Percentiles rank a stretch among this genome's conserved stretches.
phyloP scores from a whole-genome alignment of 2,329 filamentous ascomycete genomes.

The Taxawa tesnikishii region DNA sequence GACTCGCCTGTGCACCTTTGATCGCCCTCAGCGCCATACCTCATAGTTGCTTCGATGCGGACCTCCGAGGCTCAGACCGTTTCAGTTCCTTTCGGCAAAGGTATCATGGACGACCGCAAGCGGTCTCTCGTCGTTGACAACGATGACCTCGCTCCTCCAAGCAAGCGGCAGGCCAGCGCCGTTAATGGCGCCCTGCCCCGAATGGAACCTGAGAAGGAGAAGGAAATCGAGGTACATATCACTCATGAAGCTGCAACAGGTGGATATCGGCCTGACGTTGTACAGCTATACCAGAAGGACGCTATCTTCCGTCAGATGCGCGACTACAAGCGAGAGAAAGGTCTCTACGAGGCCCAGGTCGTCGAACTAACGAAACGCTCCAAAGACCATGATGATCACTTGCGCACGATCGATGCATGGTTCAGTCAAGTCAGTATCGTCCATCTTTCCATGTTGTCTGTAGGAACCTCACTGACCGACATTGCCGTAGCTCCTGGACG shows the following conservation, averaged over 20 bases:
- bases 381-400: constrained; percentile 79
- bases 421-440: constrained; percentile 65
- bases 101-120: constrained; percentile 99
- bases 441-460: neutral
- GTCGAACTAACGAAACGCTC: constrained; percentile 68
- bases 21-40: too few relatives aligned
- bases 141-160: constrained; percentile 77
- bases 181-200: constrained; percentile 64
- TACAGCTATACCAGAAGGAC: constrained; percentile 82
- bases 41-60: constrained; percentile 75
- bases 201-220: constrained; percentile 52
- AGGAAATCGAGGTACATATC: constrained; percentile 60
- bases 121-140: constrained; percentile 69
- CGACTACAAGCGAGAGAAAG: constrained; percentile 88
- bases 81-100: constrained; percentile 62
- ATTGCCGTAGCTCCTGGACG: constrained; percentile 30
- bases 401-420: constrained; percentile 85
- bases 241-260: too few relatives aligned
- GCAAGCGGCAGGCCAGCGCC: constrained; percentile 69
- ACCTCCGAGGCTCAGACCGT: constrained; percentile 63
- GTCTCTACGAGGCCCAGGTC: constrained; percentile 66
- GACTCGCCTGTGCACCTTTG: too few relatives aligned
- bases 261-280: neutral
- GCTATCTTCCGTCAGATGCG: constrained; percentile 96
- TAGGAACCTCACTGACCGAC: constrained; percentile 9